Conservation (phyloP, 2,329 filamentous ascomycete species). For the Penicillium sp. region DNA sequence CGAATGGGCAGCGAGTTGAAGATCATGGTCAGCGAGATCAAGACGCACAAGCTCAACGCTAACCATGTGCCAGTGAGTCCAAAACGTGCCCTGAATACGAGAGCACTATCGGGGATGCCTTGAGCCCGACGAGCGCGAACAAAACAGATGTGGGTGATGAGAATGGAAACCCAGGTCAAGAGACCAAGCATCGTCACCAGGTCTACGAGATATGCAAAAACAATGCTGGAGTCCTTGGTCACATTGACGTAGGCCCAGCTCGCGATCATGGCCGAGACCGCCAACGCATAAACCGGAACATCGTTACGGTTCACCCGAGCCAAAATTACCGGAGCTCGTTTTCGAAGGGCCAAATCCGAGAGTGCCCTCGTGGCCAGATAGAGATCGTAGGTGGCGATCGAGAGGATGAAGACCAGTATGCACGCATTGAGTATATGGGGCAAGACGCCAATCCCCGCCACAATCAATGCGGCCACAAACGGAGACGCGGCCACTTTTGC, state of each 20-base stretch:
- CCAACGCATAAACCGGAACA: constrained; percentile 62
- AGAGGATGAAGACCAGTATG: constrained; percentile 68
- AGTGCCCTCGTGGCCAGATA: constrained; percentile 67
- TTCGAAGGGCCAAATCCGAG: constrained; percentile 65
- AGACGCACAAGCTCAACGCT: constrained; percentile 61
- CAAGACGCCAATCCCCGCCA: constrained; percentile 58
- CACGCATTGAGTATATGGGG: constrained; percentile 66
- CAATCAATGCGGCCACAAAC: constrained; percentile 64
- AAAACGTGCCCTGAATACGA: constrained; percentile 64
- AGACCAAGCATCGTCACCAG: constrained; percentile 61
- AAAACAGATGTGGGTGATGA: constrained; percentile 62
- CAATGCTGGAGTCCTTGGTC: constrained; percentile 47
- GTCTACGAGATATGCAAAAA: constrained; percentile 62
- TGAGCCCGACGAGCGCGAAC: constrained; percentile 57
- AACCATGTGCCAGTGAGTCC: constrained; percentile 62
- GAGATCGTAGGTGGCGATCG: constrained; percentile 67
- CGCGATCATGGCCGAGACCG: constrained; percentile 53
- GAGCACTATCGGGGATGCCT: constrained; percentile 47
- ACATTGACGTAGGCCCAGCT: constrained; percentile 64
- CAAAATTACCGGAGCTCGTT: constrained; percentile 64
- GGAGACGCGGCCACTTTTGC: constrained; percentile 57
- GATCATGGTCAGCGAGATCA: constrained; percentile 76
- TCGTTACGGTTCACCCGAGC: constrained; percentile 62
- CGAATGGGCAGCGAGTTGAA: constrained; percentile 58
- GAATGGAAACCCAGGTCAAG: constrained; percentile 61